These are phyloP conservation scores for Ilyonectria mors-panacis DNA, from an alignment of 2,329 filamentous ascomycete genomes.

Conservation along the genomic window DNA sequence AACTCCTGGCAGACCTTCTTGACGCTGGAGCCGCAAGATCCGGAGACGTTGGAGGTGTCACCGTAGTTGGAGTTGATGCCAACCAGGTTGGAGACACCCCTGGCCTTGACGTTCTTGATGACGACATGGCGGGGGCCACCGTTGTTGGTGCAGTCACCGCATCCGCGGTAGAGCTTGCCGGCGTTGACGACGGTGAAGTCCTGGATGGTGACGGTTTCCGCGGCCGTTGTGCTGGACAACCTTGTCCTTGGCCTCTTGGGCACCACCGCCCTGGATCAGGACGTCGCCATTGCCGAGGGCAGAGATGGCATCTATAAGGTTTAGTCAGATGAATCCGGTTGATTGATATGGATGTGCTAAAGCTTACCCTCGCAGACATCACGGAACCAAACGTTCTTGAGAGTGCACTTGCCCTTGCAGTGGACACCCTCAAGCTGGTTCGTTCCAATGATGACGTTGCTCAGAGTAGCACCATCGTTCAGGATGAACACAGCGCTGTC, in stretches of 20 bases:
- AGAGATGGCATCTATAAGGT: constrained; percentile 21
- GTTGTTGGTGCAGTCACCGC: constrained; percentile 47
- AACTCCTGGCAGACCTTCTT: constrained; percentile 45
- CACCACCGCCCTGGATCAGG: constrained; percentile 39
- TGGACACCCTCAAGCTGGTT: constrained; percentile 46
- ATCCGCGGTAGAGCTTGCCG: constrained; percentile 45
- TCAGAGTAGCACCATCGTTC: constrained; percentile 33
- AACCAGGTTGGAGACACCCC: constrained; percentile 43
- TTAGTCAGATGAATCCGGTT: not conserved
- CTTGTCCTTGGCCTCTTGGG: constrained; percentile 44
- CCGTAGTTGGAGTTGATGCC: constrained; percentile 48
- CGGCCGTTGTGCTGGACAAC: constrained; percentile 44
- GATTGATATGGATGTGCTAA: not conserved
- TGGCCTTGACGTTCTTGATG: constrained; percentile 37
- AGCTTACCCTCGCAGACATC: constrained; percentile 53
- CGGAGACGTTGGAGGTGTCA: constrained; percentile 38
- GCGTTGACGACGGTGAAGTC: constrained; percentile 44
- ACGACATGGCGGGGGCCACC: constrained; percentile 42
- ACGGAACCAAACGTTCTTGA: constrained; percentile 55
- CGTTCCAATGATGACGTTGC: constrained; percentile 38
- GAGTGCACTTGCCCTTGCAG: constrained; percentile 48
- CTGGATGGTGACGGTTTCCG: constrained; percentile 44
- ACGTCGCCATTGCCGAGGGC: constrained; percentile 16
- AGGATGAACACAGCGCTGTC: constrained; percentile 35
- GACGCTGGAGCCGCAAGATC: constrained; percentile 39